phyloP scores from a whole-genome alignment of 257 asterid species.

The Striga asiatica region DNA sequence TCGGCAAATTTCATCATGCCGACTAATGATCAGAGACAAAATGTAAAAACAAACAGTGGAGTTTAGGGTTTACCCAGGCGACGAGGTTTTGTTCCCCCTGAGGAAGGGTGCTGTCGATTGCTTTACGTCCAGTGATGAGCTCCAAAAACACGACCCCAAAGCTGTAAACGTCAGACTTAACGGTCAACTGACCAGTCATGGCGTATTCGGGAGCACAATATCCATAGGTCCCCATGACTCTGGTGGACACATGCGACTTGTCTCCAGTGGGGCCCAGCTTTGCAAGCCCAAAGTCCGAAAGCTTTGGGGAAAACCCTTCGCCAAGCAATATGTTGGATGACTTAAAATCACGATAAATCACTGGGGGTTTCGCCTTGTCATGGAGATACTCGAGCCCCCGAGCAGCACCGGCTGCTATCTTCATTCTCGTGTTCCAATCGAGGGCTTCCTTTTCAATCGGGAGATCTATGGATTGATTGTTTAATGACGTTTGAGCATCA shows the following conservation, averaged over 20 bases:
- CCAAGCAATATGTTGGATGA: constrained; percentile 93
- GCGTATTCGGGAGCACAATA: constrained; percentile 99
- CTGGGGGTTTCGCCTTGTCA: constrained; percentile 97
- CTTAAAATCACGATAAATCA: constrained; percentile 90
- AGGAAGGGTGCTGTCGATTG: constrained; percentile 70
- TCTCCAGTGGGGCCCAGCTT: constrained; percentile 99
- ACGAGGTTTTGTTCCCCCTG: constrained; percentile 95
- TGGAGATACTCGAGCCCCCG: constrained; percentile 95
- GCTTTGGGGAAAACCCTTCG: constrained; percentile 71
- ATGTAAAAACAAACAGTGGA: no score
- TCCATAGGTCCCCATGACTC: constrained; percentile 99
- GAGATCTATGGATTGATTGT: constrained; percentile 43
- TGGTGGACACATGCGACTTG: constrained; percentile 92
- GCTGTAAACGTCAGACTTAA: constrained; percentile 94
- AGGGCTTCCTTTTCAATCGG: constrained; percentile 82
- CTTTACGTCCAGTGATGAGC: constrained; percentile 97
- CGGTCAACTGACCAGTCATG: constrained; percentile 96
- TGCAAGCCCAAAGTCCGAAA: constrained; percentile 96
- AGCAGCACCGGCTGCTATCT: constrained; percentile 99
- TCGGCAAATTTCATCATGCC: no score
- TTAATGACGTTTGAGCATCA: neutral
- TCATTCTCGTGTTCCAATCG: constrained; percentile 98
- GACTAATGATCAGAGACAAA: no score
- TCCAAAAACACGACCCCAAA: constrained; percentile 93
- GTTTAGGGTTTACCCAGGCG: constrained; percentile 54